These are phyloP conservation scores for Nannochloris sp. DNA, from an alignment of 139 green algal genomes.

Conservation along the genomic window DNA sequence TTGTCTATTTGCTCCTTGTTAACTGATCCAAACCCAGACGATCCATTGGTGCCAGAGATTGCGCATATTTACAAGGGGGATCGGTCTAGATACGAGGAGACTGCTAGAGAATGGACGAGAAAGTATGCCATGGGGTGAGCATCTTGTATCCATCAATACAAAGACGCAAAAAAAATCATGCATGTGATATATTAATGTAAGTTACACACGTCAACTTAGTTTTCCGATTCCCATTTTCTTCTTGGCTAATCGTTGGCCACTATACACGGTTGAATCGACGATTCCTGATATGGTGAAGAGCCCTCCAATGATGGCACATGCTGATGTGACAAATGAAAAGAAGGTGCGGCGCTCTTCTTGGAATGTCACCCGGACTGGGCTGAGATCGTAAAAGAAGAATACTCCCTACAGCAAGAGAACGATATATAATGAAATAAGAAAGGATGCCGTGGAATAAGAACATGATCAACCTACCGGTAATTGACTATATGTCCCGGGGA, in stretches of 20 bases:
- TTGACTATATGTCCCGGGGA: background rate
- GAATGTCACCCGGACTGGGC: slow-evolving; percentile 83
- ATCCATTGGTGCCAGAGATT: slow-evolving; percentile 97
- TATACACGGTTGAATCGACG: slow-evolving; percentile 84
- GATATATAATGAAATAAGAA: slow-evolving; percentile 1
- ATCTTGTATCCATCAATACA: too few species aligned
- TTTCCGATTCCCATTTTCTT: slow-evolving; percentile 98
- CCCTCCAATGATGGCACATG: slow-evolving; percentile 93
- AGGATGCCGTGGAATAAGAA: too few species aligned
- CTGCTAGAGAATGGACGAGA: slow-evolving; percentile 84
- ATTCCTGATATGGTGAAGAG: slow-evolving; percentile 94
- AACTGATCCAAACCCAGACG: slow-evolving; percentile 97
- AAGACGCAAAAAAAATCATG: too few species aligned
- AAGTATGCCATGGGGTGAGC: slow-evolving; percentile 89
- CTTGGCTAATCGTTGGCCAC: slow-evolving; percentile 63
- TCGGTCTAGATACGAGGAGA: slow-evolving; percentile 80
- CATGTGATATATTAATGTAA: too few species aligned
- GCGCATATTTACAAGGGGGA: slow-evolving; percentile 98
- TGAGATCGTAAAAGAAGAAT: slow-evolving; percentile 98
- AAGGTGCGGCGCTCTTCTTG: slow-evolving; percentile 69
- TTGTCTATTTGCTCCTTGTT: slow-evolving; percentile 95
- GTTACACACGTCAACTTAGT: slow-evolving; percentile 17
- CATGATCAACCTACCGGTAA: background rate
- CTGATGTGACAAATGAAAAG: slow-evolving; percentile 83
- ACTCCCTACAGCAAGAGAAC: slow-evolving; percentile 70